Conservation (phyloP, 208 protist species). For the Zelonia costaricensis region DNA sequence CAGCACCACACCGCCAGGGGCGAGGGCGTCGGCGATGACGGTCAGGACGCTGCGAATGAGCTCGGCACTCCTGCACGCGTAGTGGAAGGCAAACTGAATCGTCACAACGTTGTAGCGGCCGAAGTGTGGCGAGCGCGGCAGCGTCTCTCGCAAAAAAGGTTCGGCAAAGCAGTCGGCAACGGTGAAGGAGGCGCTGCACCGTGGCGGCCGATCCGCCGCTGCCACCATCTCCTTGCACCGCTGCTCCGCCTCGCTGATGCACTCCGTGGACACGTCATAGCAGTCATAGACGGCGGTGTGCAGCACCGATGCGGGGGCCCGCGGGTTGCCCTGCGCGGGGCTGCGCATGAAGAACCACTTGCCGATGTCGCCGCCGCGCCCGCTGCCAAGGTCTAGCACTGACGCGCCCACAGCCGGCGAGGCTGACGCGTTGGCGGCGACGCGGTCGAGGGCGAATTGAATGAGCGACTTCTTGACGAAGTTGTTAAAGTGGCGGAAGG, state of each 20-base stretch:
- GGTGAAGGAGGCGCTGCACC: conserved; percentile 49
- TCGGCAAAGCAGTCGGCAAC: conserved; percentile 81
- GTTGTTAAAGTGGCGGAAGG: conserved; percentile 89
- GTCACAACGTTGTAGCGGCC: conserved; percentile 69
- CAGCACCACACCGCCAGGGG: conserved; percentile 65
- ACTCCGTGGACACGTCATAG: conserved; percentile 80
- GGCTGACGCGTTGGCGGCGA: conserved; percentile 7
- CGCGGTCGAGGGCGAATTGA: conserved; percentile 67
- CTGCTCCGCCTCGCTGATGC: conserved; percentile 64
- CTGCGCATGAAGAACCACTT: conserved; percentile 88
- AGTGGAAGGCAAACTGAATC: conserved; percentile 90
- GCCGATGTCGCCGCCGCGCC: conserved; percentile 84
- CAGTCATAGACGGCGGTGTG: conserved; percentile 46
- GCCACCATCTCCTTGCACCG: conserved; percentile 37
- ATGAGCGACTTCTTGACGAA: conserved; percentile 87
- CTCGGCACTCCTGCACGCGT: conserved; percentile 64
- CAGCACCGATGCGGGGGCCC: conserved; percentile 1
- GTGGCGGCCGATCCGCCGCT: not conserved
- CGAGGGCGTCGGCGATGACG: conserved; percentile 42
- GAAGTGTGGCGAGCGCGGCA: conserved; percentile 39
- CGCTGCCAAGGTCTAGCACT: conserved; percentile 82
- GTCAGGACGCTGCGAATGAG: conserved; percentile 48
- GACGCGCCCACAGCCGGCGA: conserved; percentile 10
- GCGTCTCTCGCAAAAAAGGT: conserved; percentile 42
- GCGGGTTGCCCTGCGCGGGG: conserved; percentile 21